These are phyloP conservation scores for Lupinus albus DNA, from an alignment of 306 rosid species.

Conservation along the genomic window DNA sequence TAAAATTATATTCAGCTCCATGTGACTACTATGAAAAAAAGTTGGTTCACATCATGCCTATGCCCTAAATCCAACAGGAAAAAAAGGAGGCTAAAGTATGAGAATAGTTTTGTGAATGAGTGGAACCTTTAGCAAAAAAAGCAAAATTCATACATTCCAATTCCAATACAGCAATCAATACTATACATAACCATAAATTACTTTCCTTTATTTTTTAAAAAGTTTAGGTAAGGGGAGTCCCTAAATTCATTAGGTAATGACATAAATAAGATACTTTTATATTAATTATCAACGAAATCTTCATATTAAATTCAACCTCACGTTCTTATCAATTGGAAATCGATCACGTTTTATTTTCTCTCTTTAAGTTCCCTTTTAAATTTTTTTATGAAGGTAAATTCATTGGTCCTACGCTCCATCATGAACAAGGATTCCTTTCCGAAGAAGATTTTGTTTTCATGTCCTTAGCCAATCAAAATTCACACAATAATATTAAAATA, in stretches of 20 bases:
- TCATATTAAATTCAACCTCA: too few species aligned
- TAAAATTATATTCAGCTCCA: slow-evolving; percentile 48
- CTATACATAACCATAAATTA: slow-evolving; percentile 16
- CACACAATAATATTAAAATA: too few species aligned
- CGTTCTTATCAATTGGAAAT: background rate
- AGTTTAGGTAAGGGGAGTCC: too few species aligned
- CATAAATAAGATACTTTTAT: too few species aligned
- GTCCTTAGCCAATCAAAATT: too few species aligned
- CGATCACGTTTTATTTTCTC: background rate
- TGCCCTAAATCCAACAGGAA: slow-evolving; percentile 26
- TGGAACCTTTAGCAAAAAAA: slow-evolving; percentile 51
- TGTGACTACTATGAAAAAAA: slow-evolving; percentile 44
- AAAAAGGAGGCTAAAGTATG: slow-evolving; percentile 23
- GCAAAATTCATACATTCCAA: slow-evolving; percentile 31
- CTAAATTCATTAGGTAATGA: too few species aligned
- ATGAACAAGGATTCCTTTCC: too few species aligned
- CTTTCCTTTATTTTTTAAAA: background rate
- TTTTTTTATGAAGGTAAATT: slow-evolving; percentile 28
- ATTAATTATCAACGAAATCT: too few species aligned
- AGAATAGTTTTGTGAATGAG: slow-evolving; percentile 43
- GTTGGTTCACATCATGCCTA: slow-evolving; percentile 48
- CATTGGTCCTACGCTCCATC: too few species aligned
- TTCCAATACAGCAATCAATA: slow-evolving; percentile 35
- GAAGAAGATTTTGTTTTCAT: too few species aligned
- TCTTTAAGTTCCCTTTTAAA: background rate